Conservation (phyloP, 805 yeast genomes). For the Yarrowia divulgata region DNA sequence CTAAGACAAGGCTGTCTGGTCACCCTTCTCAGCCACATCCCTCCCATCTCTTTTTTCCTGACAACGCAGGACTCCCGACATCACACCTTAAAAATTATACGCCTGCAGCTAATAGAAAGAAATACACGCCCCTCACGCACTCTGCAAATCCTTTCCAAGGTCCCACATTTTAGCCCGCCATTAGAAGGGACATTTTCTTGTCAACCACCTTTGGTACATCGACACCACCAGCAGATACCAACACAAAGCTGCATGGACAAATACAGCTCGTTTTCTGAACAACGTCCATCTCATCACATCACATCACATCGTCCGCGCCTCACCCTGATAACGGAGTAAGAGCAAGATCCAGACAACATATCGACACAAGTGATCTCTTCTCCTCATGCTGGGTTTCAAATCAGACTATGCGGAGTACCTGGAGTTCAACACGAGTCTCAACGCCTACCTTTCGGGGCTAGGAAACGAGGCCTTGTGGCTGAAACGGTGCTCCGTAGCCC, state of each 20-base stretch:
- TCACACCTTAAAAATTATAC: constrained; percentile 1
- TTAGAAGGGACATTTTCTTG: not conserved
- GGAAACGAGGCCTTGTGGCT: constrained; percentile 32
- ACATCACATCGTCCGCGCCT: not conserved
- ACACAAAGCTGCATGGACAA: too few species aligned
- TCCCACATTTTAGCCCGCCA: not conserved
- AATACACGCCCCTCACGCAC: not conserved
- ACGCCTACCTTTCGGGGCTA: not conserved
- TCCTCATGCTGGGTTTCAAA: constrained; percentile 17
- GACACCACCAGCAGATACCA: not conserved
- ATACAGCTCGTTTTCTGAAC: too few species aligned
- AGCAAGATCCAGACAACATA: not conserved
- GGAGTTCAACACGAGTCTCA: constrained; percentile 11
- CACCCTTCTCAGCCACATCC: too few species aligned
- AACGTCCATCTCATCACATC: not conserved
- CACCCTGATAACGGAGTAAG: not conserved
- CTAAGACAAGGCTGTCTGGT: too few species aligned
- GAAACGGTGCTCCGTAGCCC: constrained; percentile 18
- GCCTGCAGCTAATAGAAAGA: constrained; percentile 17
- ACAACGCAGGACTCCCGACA: too few species aligned
- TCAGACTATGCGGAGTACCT: constrained; percentile 22
- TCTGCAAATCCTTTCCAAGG: not conserved
- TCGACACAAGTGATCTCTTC: not conserved
- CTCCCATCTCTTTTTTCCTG: not conserved
- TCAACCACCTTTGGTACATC: too few species aligned